Evolutionary conservation across 2,329 filamentous ascomycete genomes (phyloP).

Genomic region (Talaromyces funiculosus): DNA sequence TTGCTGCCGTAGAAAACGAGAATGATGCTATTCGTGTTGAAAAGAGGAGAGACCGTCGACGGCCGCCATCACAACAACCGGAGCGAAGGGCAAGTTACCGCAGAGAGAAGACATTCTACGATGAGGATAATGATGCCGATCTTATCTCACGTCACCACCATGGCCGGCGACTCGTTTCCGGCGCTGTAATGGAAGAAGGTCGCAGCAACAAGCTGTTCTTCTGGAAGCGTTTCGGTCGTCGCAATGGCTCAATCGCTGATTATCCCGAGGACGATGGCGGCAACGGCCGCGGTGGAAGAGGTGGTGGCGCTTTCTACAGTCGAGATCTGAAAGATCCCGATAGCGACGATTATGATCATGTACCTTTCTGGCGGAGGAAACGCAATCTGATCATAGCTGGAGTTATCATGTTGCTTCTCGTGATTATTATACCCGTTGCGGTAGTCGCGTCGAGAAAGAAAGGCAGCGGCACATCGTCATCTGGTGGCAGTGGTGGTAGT

Average conservation of each 20-base stretch:
- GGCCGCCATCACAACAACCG: not conserved
- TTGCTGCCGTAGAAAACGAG: not conserved
- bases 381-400: conserved; percentile 52
- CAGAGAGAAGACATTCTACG: conserved; percentile 15
- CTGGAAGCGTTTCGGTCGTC: conserved; percentile 32
- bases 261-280: conserved; percentile 3
- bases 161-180: conserved; percentile 62
- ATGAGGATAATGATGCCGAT: conserved; percentile 5
- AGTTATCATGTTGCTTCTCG: conserved; percentile 50
- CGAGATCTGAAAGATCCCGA: conserved; percentile 17
- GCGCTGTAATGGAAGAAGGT: conserved; percentile 64
- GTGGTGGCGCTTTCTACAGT: conserved; percentile 22
- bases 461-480: conserved; percentile 17
- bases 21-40: conserved; percentile 13
- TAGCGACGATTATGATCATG: conserved; percentile 23
- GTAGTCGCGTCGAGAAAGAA: conserved; percentile 63
- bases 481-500: conserved; percentile 9
- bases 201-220: conserved; percentile 45
- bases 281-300: conserved; percentile 5
- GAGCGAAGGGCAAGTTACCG: not conserved
- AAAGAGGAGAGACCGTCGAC: conserved; percentile 9
- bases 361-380: conserved; percentile 37
- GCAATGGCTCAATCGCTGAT: conserved; percentile 19
- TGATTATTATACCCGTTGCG: conserved; percentile 63
- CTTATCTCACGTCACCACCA: conserved; percentile 36